Evolutionary conservation across 2,329 filamentous ascomycete species (phyloP).

Genomic region (Alternaria longipes): DNA sequence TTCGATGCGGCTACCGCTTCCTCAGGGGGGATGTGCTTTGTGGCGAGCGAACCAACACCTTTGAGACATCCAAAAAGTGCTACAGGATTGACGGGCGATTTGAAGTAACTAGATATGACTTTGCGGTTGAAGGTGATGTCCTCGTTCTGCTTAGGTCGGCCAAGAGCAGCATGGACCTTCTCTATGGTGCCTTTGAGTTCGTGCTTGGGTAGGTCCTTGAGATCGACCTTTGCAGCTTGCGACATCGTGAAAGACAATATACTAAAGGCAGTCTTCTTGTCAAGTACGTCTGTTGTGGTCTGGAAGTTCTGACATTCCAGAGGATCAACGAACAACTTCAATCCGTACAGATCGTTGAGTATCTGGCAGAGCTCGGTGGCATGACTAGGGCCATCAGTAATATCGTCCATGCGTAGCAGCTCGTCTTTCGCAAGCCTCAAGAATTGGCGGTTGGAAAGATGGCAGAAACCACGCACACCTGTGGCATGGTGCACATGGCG

Average conservation of each 20-base stretch:
- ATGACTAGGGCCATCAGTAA: constrained; percentile 71
- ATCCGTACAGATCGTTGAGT: constrained; percentile 53
- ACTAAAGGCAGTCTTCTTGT: constrained; percentile 80
- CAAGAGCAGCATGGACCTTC: constrained; percentile 88
- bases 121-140: constrained; percentile 88
- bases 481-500: constrained; percentile 84
- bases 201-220: constrained; percentile 91
- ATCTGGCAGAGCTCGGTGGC: constrained; percentile 84
- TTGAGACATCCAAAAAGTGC: constrained; percentile 81
- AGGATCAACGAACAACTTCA: constrained; percentile 49
- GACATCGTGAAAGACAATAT: constrained; percentile 85
- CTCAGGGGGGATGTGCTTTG: constrained; percentile 66
- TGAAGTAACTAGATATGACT: constrained; percentile 81
- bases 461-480: constrained; percentile 86
- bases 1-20: constrained; percentile 75
- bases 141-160: constrained; percentile 76
- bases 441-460: constrained; percentile 84
- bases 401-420: constrained; percentile 76
- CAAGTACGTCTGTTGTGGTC: constrained; percentile 77
- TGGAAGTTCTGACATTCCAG: constrained; percentile 69
- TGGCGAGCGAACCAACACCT: constrained; percentile 68
- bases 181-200: constrained; percentile 91
- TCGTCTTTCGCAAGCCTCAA: constrained; percentile 89
- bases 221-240: constrained; percentile 82
- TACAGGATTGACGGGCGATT: constrained; percentile 82